Base-by-base conservation (phyloP, 306 rosid genomes). In the Bauhinia variegata region DNA sequence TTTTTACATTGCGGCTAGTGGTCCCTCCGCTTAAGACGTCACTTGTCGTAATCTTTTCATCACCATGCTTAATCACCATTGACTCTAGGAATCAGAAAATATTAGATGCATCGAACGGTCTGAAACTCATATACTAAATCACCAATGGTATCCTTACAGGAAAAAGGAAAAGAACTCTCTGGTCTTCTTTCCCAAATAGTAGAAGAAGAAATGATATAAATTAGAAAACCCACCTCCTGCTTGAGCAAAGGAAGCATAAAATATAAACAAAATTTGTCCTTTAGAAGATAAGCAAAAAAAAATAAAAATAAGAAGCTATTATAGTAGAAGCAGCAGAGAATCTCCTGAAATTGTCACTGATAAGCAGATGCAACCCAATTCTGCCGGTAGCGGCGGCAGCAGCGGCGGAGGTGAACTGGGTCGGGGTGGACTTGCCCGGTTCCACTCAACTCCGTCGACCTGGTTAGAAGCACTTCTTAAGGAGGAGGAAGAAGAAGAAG, bases 401-500 rank as follows among this genome's bases (percentile, higher is more conserved):
- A 56, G 70, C 14, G 56, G 72, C 10, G 76, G 75, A 0, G 62
- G 66, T 13, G 76, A 59, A 15, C 39, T 56, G 56, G 67, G 71
- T 53, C 67, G 73, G 3, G 70, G 71, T 0, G 83, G 80, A 19
- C 84, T 91, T 28, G 38, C 83, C 36, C 88, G 95, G 56, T 85
- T 83, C 79, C 86, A 75, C 19, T 91, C 97, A 33, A 85, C 95
- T 44, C 95, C 97, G 42, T 90, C 92, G n/a, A 58, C 78, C 36
- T 89, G 96, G 97, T 71, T 91, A 63, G 97, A 91, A 60, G 76
- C 92, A 0, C 81, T 87, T 30, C 76, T 88, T 4, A 91, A 88
- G 34, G 84, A 74, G 34, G 84, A 74, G 6, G 95, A 83, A 60
- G 88, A 83, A 36, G 77, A 56, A 11, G 83, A 73, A 31, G 87